Evolutionary conservation across 495 filamentous ascomycete genomes (phyloP).

Genomic region (Aspergillus cristatus): DNA sequence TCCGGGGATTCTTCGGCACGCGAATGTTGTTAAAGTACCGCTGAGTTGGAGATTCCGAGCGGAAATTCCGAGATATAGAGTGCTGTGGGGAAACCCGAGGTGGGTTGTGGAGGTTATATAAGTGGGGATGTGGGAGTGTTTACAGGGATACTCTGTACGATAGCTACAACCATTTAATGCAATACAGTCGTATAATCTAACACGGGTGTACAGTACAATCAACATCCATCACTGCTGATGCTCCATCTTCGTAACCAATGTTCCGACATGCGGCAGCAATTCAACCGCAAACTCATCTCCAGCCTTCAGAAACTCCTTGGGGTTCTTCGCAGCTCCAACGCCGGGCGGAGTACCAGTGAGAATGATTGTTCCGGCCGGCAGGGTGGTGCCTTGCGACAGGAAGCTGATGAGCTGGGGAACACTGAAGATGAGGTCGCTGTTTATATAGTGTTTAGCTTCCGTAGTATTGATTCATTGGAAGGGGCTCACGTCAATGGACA

Average conservation of each 20-base stretch:
- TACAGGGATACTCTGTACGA: too few relatives aligned
- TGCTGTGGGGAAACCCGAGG: too few relatives aligned
- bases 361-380: conserved; percentile 72
- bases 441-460: background rate
- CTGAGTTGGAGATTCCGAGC: too few relatives aligned
- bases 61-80: too few relatives aligned
- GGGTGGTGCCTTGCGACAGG: conserved; percentile 66
- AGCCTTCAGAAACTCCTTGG: conserved; percentile 45
- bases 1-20: too few relatives aligned
- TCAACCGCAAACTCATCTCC: conserved; percentile 54
- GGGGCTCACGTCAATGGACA: conserved; percentile 38
- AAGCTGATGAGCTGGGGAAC: conserved; percentile 66
- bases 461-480: conserved; percentile 1
- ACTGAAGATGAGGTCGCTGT: conserved; percentile 66
- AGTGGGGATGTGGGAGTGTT: too few relatives aligned
- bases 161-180: too few relatives aligned
- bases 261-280: conserved; percentile 36
- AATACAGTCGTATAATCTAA: too few relatives aligned
- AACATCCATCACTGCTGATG: conserved; percentile 11
- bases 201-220: too few relatives aligned
- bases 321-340: conserved; percentile 45
- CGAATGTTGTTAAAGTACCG: too few relatives aligned
- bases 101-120: too few relatives aligned
- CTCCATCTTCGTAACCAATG: conserved; percentile 31
- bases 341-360: conserved; percentile 68